A percentile compares a stretch with the other conserved stretches of the same genome.
These are phyloP conservation scores for Suhomyces sp. DNA, from an alignment of 805 yeast species.

Conservation along the genomic window DNA sequence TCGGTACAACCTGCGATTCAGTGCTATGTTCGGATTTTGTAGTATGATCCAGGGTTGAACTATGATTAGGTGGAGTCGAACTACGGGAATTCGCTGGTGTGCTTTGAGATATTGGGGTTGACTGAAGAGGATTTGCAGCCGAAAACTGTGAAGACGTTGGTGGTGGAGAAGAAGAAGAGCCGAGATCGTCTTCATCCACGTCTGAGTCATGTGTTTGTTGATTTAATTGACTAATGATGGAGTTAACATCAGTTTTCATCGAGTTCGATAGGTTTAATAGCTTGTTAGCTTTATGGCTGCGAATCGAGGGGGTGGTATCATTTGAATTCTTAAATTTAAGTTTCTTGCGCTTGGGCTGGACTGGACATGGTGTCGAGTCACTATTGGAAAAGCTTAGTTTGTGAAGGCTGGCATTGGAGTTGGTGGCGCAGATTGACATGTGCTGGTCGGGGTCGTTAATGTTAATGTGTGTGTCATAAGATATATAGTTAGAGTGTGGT, in stretches of 20 bases:
- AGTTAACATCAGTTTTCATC: conserved; percentile 24
- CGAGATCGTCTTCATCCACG: conserved; percentile 12
- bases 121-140: conserved; percentile 3
- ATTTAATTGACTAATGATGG: conserved; percentile 20
- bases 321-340: conserved; percentile 24
- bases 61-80: conserved; percentile 25
- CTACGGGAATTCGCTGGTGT: conserved; percentile 44
- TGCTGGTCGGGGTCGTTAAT: conserved; percentile 10
- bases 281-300: conserved; percentile 16
- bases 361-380: conserved; percentile 46
- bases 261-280: conserved; percentile 34
- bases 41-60: too few relatives aligned
- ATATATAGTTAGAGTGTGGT: neutral
- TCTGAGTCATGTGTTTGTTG: conserved; percentile 8
- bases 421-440: conserved; percentile 20
- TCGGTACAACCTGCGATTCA: too few relatives aligned
- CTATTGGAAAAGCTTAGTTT: conserved; percentile 32
- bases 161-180: conserved; percentile 7
- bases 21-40: too few relatives aligned
- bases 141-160: conserved; percentile 4
- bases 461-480: conserved; percentile 6
- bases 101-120: conserved; percentile 43
- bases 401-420: conserved; percentile 13
- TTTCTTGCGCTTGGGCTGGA: conserved; percentile 38
- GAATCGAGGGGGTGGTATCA: conserved; percentile 22